These are phyloP conservation scores for Albophoma yamanashiensis DNA, from an alignment of 2,329 filamentous ascomycete species.

Conservation along the genomic window DNA sequence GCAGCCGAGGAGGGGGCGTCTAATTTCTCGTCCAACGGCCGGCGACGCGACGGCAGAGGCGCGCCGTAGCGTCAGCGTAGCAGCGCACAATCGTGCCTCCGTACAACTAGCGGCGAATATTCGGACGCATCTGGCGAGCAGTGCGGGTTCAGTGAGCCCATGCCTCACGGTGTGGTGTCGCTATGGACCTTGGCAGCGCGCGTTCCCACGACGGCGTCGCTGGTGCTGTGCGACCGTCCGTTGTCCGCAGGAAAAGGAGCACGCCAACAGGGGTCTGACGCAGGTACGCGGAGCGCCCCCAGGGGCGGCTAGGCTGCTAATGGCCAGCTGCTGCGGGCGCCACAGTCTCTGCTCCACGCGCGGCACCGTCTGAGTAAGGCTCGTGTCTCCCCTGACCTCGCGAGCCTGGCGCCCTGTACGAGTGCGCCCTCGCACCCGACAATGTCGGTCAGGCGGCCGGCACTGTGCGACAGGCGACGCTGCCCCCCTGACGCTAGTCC, in stretches of 20 bases:
- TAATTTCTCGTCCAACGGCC: background rate
- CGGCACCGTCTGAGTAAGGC: background rate
- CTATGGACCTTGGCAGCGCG: background rate
- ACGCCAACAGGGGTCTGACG: conserved; percentile 7
- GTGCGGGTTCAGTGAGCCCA: background rate
- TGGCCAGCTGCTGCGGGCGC: background rate
- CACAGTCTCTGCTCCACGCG: background rate
- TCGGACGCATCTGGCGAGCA: background rate
- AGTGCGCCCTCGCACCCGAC: background rate
- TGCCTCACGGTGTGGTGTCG: background rate
- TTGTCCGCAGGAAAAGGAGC: background rate
- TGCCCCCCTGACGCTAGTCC: conserved; percentile 12
- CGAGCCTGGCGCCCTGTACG: too few relatives aligned
- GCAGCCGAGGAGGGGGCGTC: background rate
- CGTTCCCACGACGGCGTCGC: background rate
- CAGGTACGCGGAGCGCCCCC: conserved; percentile 8
- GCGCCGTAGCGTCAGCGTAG: background rate
- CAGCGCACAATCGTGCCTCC: background rate
- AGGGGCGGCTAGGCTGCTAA: background rate
- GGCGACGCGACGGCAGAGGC: background rate
- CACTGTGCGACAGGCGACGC: background rate
- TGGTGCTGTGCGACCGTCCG: background rate
- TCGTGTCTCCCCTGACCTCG: background rate
- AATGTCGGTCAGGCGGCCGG: background rate
- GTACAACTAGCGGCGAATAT: background rate